phyloP scores from a whole-genome alignment of 1,284 basidiomycete genomes.

The Ceratobasidium sp. region DNA sequence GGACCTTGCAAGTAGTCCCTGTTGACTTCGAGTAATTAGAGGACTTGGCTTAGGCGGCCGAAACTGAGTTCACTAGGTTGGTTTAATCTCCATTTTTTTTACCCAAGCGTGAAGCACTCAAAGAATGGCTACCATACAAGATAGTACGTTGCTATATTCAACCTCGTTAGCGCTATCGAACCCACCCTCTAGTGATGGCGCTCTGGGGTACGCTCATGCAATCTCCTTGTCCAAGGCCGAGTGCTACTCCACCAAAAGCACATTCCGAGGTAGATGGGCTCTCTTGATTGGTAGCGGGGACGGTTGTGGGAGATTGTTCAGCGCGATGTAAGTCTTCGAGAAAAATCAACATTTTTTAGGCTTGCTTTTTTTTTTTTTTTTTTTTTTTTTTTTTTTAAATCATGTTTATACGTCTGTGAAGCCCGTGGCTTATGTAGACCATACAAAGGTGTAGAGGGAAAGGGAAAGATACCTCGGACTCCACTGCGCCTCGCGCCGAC shows the following conservation, averaged over 20 bases:
- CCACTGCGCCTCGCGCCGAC: too few species aligned
- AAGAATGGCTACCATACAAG: not conserved
- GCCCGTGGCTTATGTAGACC: too few species aligned
- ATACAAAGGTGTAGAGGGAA: too few species aligned
- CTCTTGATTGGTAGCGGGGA: constrained; percentile 69
- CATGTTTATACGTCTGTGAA: too few species aligned
- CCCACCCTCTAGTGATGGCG: constrained; percentile 64
- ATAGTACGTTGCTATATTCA: constrained; percentile 64
- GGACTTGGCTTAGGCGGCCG: constrained; percentile 67
- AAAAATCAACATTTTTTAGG: not conserved
- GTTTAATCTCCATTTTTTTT: not conserved
- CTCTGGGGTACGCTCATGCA: constrained; percentile 52
- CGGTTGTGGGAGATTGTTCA: constrained; percentile 62
- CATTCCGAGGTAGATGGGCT: constrained; percentile 73
- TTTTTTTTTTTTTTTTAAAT: too few species aligned
- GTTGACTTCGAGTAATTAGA: constrained; percentile 66
- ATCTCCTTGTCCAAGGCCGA: constrained; percentile 53
- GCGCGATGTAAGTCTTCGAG: not conserved
- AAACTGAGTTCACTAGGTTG: constrained; percentile 45
- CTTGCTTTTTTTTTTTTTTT: too few species aligned
- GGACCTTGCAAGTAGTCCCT: too few species aligned
- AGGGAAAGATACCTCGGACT: too few species aligned
- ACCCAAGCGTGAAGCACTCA: not conserved
- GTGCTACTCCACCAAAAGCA: constrained; percentile 67
- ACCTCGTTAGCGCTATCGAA: constrained; percentile 68